Evolutionary conservation across 2,329 filamentous ascomycete species (phyloP), one percentile per base, ranked within the genome.

Genomic region (Shiraia bambusicola): DNA sequence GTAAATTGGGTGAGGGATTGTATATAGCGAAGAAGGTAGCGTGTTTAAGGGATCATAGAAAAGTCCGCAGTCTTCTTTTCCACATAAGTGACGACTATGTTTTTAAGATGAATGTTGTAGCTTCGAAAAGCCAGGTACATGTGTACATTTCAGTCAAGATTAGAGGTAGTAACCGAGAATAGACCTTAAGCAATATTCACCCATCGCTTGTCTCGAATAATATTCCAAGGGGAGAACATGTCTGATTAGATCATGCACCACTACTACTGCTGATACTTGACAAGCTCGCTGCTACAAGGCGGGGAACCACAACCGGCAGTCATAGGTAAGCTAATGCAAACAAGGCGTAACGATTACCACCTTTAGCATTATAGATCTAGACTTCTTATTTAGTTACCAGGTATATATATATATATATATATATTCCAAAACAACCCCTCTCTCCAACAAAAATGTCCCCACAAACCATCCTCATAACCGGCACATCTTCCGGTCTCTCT

Each of bases 401-500:
- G n/a, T n/a, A n/a, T n/a, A n/a, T n/a, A n/a, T n/a, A n/a, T n/a
- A n/a, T n/a, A n/a, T n/a, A n/a, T n/a, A n/a, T n/a, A 14, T 11
- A 32, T 10, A 17, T 3, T 28, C 12, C 4, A 28, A 28, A 28
- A 14, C 4, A 12, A 14, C 10, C 5, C 13, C 27, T 4, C 11
- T 14, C 4, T 28, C 10, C 11, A 28, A 4, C 13, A 11, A 3
- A n/a, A 3, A 54, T 52, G 39, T 8, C 19, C 19, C 8, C 44
- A 13, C 28, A 45, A 35, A 96, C 88, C 5, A 76, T 97, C 45
- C 72, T 97, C 42, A 82, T 98, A 57, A 97, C 93, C n/a, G 92
- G 93, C 44, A 91, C 92, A 26, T 93, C 88, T 4, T 93, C 88
- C 26, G 93, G 93, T 50, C 96, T 98, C 69, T 50, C 96, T 98